These are phyloP conservation scores for Chrysophaeum taylorii DNA, from an alignment of 352 stramenopile species.

Conservation along the genomic window DNA sequence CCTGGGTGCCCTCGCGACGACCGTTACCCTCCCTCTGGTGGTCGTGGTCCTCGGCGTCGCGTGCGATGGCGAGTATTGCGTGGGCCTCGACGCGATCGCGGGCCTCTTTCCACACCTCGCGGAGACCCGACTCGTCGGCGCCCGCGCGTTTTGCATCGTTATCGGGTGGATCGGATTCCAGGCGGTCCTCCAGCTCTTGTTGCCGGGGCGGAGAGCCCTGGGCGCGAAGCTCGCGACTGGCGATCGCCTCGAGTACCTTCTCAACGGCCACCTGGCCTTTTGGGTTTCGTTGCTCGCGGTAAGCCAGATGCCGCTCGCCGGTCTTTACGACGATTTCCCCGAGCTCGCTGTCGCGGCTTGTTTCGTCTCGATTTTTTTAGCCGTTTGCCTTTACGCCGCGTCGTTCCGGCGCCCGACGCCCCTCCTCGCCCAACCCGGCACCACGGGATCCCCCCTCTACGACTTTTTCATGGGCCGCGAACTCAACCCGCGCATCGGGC, in stretches of 20 bases:
- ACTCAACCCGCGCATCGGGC: conserved; percentile 61
- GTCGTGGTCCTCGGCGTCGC: conserved; percentile 24
- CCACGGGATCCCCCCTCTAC: conserved; percentile 61
- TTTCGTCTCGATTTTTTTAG: conserved; percentile 45
- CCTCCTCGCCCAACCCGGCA: conserved; percentile 54
- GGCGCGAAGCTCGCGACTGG: conserved; percentile 43
- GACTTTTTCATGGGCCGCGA: conserved; percentile 80
- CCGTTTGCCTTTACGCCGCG: conserved; percentile 54
- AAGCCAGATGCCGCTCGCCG: conserved; percentile 28
- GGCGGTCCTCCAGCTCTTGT: conserved; percentile 55
- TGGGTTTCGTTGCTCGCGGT: conserved; percentile 48
- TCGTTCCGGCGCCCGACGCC: conserved; percentile 42
- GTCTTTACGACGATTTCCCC: conserved; percentile 40
- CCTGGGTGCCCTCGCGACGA: conserved; percentile 48
- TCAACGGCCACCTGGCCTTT: conserved; percentile 70
- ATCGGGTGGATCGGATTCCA: conserved; percentile 61
- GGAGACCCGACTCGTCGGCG: conserved; percentile 22
- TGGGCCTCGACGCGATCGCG: neutral
- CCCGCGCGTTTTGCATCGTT: conserved; percentile 31
- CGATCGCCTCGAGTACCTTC: conserved; percentile 47
- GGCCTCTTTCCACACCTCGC: neutral
- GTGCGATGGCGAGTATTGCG: neutral
- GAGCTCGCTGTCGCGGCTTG: conserved; percentile 52
- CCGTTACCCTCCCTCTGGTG: conserved; percentile 56
- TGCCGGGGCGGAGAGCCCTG: conserved; percentile 51